These are phyloP conservation scores for Drechslerella dactyloides DNA, from an alignment of 2,329 filamentous ascomycete species.

Conservation along the genomic window DNA sequence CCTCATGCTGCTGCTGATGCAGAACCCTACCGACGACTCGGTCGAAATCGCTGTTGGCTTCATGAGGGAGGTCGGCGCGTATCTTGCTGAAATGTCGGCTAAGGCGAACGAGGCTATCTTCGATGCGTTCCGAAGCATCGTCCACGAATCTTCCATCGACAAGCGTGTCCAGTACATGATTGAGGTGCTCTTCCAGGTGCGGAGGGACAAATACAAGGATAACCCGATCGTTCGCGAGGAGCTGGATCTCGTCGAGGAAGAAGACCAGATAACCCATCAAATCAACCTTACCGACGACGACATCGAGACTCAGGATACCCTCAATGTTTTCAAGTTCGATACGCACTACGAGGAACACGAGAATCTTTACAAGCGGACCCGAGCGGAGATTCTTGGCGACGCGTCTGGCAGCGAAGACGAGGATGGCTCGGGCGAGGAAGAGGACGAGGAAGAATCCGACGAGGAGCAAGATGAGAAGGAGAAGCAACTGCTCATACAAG, in stretches of 20 bases:
- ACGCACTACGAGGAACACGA: conserved; percentile 88
- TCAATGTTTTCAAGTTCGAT: conserved; percentile 97
- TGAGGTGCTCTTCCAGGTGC: conserved; percentile 93
- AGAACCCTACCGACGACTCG: conserved; percentile 95
- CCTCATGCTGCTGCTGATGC: conserved; percentile 77
- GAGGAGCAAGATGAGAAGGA: conserved; percentile 78
- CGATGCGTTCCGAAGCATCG: conserved; percentile 91
- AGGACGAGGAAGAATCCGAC: conserved; percentile 70
- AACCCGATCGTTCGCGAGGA: conserved; percentile 90
- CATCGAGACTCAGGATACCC: conserved; percentile 79
- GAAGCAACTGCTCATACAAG: conserved; percentile 91
- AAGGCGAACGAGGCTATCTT: conserved; percentile 88
- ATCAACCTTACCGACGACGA: conserved; percentile 77
- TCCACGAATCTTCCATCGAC: conserved; percentile 96
- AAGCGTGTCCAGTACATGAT: conserved; percentile 99
- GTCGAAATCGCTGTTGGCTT: conserved; percentile 96
- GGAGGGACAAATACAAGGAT: conserved; percentile 96
- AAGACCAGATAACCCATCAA: conserved; percentile 94
- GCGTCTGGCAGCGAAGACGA: conserved; percentile 83
- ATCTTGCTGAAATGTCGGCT: conserved; percentile 92
- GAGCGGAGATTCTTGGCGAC: conserved; percentile 92
- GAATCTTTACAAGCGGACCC: conserved; percentile 84
- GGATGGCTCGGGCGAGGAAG: conserved; percentile 63
- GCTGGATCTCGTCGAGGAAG: conserved; percentile 92
- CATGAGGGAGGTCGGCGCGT: conserved; percentile 89